Conservation (phyloP, 2,329 filamentous ascomycete genomes). For the Reticulascus tulasneorum region DNA sequence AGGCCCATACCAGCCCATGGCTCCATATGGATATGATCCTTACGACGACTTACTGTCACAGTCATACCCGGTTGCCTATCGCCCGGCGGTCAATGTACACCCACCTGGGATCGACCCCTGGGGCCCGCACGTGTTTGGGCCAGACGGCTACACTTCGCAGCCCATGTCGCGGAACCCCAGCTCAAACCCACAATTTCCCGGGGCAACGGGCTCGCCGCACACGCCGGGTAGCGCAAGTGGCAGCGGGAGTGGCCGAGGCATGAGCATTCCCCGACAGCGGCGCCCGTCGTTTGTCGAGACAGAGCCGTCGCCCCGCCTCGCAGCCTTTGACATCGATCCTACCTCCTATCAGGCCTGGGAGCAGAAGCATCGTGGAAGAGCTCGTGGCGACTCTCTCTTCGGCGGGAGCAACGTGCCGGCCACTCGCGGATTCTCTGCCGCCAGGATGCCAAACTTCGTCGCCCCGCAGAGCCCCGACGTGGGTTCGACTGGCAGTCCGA, state of each 20-base stretch:
- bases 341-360: constrained; percentile 25
- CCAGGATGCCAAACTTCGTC: constrained; percentile 4
- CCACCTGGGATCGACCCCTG: constrained; percentile 14
- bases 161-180: constrained; percentile 47
- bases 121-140: constrained; percentile 17
- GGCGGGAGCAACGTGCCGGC: constrained; percentile 5
- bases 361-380: constrained; percentile 9
- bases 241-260: constrained; percentile 13
- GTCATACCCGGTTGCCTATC: not conserved
- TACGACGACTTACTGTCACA: constrained; percentile 7
- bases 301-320: constrained; percentile 36
- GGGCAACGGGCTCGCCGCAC: constrained; percentile 2
- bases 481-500: not conserved
- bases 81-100: constrained; percentile 15
- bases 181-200: constrained; percentile 12
- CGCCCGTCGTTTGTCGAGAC: constrained; percentile 39
- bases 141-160: constrained; percentile 41
- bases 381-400: constrained; percentile 3
- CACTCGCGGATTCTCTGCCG: not conserved
- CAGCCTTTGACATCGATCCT: constrained; percentile 21
- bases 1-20: constrained; percentile 8
- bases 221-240: constrained; percentile 16
- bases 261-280: constrained; percentile 21
- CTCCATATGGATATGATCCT: not conserved
- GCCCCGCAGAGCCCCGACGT: constrained; percentile 1